A percentile compares a stretch with the other conserved stretches of the same genome.
phyloP scores from a whole-genome alignment of 257 asterid genomes.

The Solanum corneliomulleri region DNA sequence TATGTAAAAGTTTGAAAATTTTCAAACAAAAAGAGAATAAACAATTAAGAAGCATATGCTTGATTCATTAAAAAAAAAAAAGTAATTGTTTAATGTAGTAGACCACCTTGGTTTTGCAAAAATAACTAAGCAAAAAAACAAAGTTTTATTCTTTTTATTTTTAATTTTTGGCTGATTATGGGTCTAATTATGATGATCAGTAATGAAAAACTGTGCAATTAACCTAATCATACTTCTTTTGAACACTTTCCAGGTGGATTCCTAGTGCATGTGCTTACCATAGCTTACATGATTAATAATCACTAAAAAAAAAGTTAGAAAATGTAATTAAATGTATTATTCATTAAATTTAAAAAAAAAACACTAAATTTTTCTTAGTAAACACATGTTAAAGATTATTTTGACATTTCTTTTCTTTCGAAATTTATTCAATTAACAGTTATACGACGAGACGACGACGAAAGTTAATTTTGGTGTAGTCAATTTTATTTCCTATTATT shows the following conservation, averaged over 20 bases:
- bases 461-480: not conserved
- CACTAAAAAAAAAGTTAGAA: not conserved
- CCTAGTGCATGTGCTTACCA: conserved; percentile 7
- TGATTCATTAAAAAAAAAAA: not conserved
- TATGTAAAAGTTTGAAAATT: not conserved
- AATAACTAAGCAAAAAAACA: not conserved
- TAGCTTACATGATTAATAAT: not conserved
- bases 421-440: too few relatives aligned
- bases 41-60: not conserved
- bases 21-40: not conserved
- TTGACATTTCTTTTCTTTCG: too few relatives aligned
- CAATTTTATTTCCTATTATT: not conserved
- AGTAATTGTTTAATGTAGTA: not conserved
- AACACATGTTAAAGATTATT: too few relatives aligned
- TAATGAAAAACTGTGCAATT: conserved; percentile 8
- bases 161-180: conserved; percentile 7
- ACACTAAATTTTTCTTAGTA: too few relatives aligned
- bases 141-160: not conserved
- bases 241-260: conserved; percentile 17
- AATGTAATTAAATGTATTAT: too few relatives aligned
- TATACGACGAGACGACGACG: not conserved
- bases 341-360: too few relatives aligned
- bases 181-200: conserved; percentile 14
- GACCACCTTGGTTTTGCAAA: conserved; percentile 9
- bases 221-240: not conserved